These are phyloP conservation scores for Apiospora arundinis DNA, from an alignment of 2,329 filamentous ascomycete genomes.

Conservation along the genomic window DNA sequence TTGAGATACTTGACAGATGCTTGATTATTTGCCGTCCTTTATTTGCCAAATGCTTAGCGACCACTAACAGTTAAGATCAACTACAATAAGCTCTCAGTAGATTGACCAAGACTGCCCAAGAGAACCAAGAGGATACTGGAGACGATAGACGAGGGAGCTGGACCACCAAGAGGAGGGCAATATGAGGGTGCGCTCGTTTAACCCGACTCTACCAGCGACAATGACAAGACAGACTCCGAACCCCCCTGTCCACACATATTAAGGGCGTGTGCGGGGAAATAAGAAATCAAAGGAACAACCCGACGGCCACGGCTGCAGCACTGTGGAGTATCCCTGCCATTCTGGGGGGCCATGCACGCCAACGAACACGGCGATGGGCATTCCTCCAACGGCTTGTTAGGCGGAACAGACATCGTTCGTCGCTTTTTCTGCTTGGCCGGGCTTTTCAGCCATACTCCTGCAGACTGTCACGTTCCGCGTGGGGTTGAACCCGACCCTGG, in stretches of 20 bases:
- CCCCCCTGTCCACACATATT: background rate
- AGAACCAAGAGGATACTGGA: background rate
- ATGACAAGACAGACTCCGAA: background rate
- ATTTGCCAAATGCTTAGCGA: background rate
- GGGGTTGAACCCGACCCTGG: slow-evolving; percentile 1
- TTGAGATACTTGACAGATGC: background rate
- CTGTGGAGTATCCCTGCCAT: slow-evolving; percentile 36
- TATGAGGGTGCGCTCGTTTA: slow-evolving; percentile 8
- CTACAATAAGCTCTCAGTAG: background rate
- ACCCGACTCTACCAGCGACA: background rate
- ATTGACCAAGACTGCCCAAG: slow-evolving; percentile 15
- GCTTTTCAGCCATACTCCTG: background rate
- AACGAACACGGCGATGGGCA: background rate
- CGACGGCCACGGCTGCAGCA: background rate
- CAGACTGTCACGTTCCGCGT: slow-evolving; percentile 12
- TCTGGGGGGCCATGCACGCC: slow-evolving; percentile 22
- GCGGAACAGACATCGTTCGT: background rate
- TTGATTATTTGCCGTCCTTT: background rate
- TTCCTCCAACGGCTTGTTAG: slow-evolving; percentile 14
- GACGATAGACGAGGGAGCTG: background rate
- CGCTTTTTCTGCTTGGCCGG: background rate
- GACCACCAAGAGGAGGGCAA: background rate
- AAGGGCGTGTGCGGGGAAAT: slow-evolving; percentile 22
- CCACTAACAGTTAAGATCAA: background rate
- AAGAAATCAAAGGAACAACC: background rate